phyloP scores from a whole-genome alignment of 2,329 filamentous ascomycete species.

The Trichoderma gracile region DNA sequence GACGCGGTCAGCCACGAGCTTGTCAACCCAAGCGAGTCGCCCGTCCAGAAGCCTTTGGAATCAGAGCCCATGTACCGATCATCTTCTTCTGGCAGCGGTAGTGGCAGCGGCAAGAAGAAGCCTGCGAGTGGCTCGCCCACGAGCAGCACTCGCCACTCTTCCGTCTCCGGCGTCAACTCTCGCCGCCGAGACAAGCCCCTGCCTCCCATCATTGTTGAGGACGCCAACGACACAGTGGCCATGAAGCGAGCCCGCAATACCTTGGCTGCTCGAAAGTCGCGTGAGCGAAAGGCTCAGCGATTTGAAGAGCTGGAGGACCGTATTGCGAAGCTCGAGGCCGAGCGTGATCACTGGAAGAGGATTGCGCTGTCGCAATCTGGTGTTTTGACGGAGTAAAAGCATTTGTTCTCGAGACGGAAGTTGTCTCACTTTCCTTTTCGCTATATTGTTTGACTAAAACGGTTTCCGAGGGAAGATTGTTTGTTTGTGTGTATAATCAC shows the following conservation, averaged over 20 bases:
- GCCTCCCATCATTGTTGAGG: slow-evolving; percentile 73
- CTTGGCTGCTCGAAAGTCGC: slow-evolving; percentile 88
- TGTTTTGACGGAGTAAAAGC: slow-evolving; percentile 23
- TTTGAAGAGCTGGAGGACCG: slow-evolving; percentile 72
- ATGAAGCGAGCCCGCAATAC: slow-evolving; percentile 95
- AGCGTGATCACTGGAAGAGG: slow-evolving; percentile 66
- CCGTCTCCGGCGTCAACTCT: slow-evolving; percentile 67
- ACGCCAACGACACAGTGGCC: slow-evolving; percentile 72
- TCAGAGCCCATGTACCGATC: slow-evolving; percentile 47
- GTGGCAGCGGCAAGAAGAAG: slow-evolving; percentile 47
- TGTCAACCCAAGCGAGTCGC: slow-evolving; percentile 44
- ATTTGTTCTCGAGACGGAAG: slow-evolving; percentile 21
- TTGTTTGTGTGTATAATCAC: neutral
- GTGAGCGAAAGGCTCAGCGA: slow-evolving; percentile 78
- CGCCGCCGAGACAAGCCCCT: slow-evolving; percentile 80
- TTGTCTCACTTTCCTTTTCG: slow-evolving; percentile 25
- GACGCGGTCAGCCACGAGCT: slow-evolving; percentile 37
- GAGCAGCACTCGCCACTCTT: slow-evolving; percentile 61
- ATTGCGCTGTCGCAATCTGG: slow-evolving; percentile 49
- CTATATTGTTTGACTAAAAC: slow-evolving; percentile 22
- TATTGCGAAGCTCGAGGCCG: slow-evolving; percentile 68
- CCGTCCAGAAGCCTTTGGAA: slow-evolving; percentile 49
- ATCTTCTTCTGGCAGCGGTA: slow-evolving; percentile 31
- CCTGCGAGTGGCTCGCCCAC: slow-evolving; percentile 46
- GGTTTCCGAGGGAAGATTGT: slow-evolving; percentile 24